Percentiles rank a stretch among this genome's conserved stretches.
phyloP scores from a whole-genome alignment of 805 yeast genomes.

The Kuraishia piskuri region DNA sequence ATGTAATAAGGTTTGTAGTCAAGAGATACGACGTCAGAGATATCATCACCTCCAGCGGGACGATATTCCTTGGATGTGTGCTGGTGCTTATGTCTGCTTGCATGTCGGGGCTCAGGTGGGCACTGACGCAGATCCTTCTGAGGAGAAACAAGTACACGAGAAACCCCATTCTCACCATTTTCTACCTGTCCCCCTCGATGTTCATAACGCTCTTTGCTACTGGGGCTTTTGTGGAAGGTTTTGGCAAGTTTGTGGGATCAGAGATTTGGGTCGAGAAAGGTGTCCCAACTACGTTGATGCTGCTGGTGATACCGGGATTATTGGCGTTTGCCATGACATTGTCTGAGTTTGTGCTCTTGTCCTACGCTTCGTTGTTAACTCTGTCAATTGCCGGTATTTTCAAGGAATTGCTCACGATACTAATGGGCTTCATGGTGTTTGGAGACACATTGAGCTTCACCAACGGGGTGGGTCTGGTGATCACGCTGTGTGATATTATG shows the following conservation, averaged over 20 bases:
- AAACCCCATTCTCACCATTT: slow-evolving; percentile 78
- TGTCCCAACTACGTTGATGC: slow-evolving; percentile 37
- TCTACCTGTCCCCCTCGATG: slow-evolving; percentile 83
- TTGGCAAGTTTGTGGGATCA: slow-evolving; percentile 38
- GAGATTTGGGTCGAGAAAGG: slow-evolving; percentile 64
- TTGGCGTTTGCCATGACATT: slow-evolving; percentile 86
- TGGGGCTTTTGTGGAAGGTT: slow-evolving; percentile 68
- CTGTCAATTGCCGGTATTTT: slow-evolving; percentile 87
- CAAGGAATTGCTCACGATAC: slow-evolving; percentile 82
- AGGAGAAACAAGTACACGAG: slow-evolving; percentile 48
- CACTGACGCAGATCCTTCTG: slow-evolving; percentile 78
- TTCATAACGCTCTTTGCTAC: slow-evolving; percentile 47
- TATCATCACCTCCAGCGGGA: background rate
- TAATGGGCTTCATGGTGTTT: slow-evolving; percentile 59
- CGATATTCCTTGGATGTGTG: slow-evolving; percentile 47
- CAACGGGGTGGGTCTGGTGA: slow-evolving; percentile 63
- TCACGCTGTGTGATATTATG: slow-evolving; percentile 71
- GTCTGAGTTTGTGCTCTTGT: slow-evolving; percentile 76
- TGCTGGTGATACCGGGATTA: slow-evolving; percentile 74
- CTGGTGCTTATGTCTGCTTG: slow-evolving; percentile 72
- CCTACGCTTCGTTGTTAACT: slow-evolving; percentile 77
- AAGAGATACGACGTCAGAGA: slow-evolving; percentile 7
- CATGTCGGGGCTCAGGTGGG: slow-evolving; percentile 91
- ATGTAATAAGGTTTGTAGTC: slow-evolving; percentile 5
- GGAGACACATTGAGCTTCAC: slow-evolving; percentile 61